A percentile compares a stretch with the other conserved stretches of the same genome.
Evolutionary conservation across 164 flowering plant species (phyloP).

Genomic region (Tetrastigma voinierianum): DNA sequence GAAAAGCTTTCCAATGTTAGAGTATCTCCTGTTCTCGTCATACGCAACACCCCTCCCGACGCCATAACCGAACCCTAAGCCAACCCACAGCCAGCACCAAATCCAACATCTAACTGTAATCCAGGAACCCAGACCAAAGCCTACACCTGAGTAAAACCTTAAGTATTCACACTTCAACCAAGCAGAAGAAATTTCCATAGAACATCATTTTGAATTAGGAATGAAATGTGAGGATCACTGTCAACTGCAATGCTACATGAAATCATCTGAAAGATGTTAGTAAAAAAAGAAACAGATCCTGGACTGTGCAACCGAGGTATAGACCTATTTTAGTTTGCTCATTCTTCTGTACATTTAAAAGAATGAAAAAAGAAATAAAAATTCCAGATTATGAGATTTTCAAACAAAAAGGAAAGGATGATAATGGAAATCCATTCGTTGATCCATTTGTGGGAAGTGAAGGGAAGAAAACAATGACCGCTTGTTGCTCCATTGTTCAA

Average conservation of each 20-base stretch:
- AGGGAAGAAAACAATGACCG: too few species aligned
- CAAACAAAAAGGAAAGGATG: neutral
- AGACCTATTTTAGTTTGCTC: neutral
- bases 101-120: slow-evolving; percentile 72
- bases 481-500: too few species aligned
- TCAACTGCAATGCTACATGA: neutral
- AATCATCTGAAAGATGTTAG: neutral
- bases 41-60: slow-evolving; percentile 77
- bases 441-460: too few species aligned
- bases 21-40: slow-evolving; percentile 54
- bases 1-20: slow-evolving; percentile 63
- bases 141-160: slow-evolving; percentile 46
- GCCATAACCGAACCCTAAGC: slow-evolving; percentile 93
- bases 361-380: neutral
- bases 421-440: too few species aligned
- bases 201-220: neutral
- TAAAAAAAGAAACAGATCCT: neutral
- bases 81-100: slow-evolving; percentile 97
- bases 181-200: neutral
- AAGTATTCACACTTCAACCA: neutral
- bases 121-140: slow-evolving; percentile 93
- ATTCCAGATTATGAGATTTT: neutral
- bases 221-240: neutral
- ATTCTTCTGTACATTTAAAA: neutral
- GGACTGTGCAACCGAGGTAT: neutral